Evolutionary conservation across 2,329 filamentous ascomycete species (phyloP), one percentile per base, ranked within the genome.

Genomic region (Tolypocladium inflatum): DNA sequence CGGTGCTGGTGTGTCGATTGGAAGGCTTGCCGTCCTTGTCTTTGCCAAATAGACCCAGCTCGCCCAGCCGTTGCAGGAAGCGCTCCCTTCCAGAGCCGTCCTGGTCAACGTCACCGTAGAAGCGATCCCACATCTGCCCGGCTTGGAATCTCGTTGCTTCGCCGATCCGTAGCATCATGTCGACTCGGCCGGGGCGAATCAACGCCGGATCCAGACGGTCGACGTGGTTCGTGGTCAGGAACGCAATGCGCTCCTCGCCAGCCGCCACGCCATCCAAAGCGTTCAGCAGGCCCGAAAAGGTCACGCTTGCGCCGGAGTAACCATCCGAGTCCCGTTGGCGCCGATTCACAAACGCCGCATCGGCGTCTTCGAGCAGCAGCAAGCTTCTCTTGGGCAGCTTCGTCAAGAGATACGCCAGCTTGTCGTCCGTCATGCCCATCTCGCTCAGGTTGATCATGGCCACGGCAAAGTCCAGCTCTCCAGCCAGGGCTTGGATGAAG

Each of bases 401-500:
- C 11, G 90, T 91, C 56, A 97, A 79, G 26, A 97, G 82, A 66
- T 91, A 89, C 30, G 93, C 92, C 57, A 97, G 77, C 63, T 92
- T 85, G 69, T 96, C 90, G 65, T 97, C 93, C 2, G 91, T 96
- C 68, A 97, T 81, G 19, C 92, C 92, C 57, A 90, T 82, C 75
- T 96, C 90, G 72, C 89, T 94, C 37, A 97, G 81, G 65, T 96
- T 96, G 63, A 97, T 80, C 75, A 96, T 92, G 56, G 92, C 91
- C 64, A 97, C 94, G 65, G 90, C 90, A 71, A 93, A 96, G 70
- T 96, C 90, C 58, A 97, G 74, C 67, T 94, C 87, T n/a, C 91
- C 93, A 0, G 94, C 94, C 48, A 99, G 76, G 0, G 94, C 92
- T 72, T 97, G 91, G 62, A 99, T 97, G 65, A 99, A 97, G 0